Evolutionary conservation across 805 yeast genomes (phyloP), one percentile per base, ranked within the genome.

Genomic region (Komagataella ulmi): DNA sequence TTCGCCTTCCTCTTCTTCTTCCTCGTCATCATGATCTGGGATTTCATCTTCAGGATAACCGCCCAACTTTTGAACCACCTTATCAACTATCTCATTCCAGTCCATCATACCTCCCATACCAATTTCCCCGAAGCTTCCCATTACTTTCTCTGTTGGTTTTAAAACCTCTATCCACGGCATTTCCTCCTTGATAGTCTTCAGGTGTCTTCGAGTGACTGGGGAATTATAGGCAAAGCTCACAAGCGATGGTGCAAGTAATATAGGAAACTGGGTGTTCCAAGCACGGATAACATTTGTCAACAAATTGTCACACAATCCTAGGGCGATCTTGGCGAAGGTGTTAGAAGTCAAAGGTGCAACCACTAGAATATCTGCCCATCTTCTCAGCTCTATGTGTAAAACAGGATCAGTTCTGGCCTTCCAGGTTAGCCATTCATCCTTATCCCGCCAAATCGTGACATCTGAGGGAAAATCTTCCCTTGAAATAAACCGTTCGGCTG

Each of bases 21-120:
- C 68, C 1, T 65, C 68, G 4, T 67, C 72, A 1, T 74, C 75
- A 2, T 75, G 77, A 0, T 75, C 79, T 1, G 77, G 80, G 7
- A 75, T 81, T 3, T 76, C 80, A 3, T 73, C 80, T 6, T 76
- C 79, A 0, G 68, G 70, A 50, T 64, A 65, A 0, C 82, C 81
- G 4, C 82, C 82, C 53, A 76, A 57, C 56, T 76, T 77, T 57
- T 72, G 60, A 3, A 77, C 81, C 49, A 79, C 70, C 55, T 67
- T 71, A 57, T 77, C 78, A 44, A 78, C 83, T 51, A 79, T 71
- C 59, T 79, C 83, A 59, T 79, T 79, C 77, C 80, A 77, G 57
- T 79, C 83, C 81, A 77, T 77, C 83, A 79, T 79, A 51, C 83
- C 83, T 12, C 83, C 83, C 81, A 79, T 75, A 17, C 83, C 83